Base-by-base conservation (phyloP, 1,284 basidiomycete species). In the Leccinum pachyderme region DNA sequence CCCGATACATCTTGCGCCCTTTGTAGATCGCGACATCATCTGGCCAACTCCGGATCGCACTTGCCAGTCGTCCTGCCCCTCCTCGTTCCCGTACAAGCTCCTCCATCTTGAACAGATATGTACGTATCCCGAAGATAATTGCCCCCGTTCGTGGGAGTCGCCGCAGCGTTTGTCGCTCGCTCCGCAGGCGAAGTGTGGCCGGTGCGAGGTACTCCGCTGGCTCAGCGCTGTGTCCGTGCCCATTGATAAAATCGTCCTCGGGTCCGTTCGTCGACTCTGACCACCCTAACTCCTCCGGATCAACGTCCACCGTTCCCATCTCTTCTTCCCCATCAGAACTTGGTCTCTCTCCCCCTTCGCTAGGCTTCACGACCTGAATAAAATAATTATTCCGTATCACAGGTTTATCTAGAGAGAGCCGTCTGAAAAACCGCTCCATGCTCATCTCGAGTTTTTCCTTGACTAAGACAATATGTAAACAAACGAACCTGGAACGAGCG, bases 301-400 rank as follows among this genome's bases (percentile, higher is more conserved):
- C 85, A 29, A 80, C 62, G 33, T 67, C 66, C 7, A 39, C 18
- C 22, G 50, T 49, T 33, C 49, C 18, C 15, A 32, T 59, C 24
- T 56, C 56, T 43, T 56, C 54, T 28, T 32, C 60, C 56, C 39
- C 61, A 49, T 59, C 44, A 45, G 56, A 25, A 52, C 29, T 58
- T 50, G 35, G 18, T 54, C 22, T 1, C 31, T 5, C 35, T 5
- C 3, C 8, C 9, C 6, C 28, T 7, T 18, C 22, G 3, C 22
- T 18, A 72, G 69, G 52, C 51, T 58, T 61, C 29, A 83, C 78
- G 29, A 81, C 73, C 65, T 88, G 84, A 58, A 88, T 74, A 61
- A 80, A 77, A 71, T 87, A 87, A 71, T 91, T 91, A 71, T 87
- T 86, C 50, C 89, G 78, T 55, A 79, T 71, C 45, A 90, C 83